Percentiles rank a stretch among this genome's conserved stretches.
phyloP scores from a whole-genome alignment of 345 rosid genomes.

The Heritiera fomes region DNA sequence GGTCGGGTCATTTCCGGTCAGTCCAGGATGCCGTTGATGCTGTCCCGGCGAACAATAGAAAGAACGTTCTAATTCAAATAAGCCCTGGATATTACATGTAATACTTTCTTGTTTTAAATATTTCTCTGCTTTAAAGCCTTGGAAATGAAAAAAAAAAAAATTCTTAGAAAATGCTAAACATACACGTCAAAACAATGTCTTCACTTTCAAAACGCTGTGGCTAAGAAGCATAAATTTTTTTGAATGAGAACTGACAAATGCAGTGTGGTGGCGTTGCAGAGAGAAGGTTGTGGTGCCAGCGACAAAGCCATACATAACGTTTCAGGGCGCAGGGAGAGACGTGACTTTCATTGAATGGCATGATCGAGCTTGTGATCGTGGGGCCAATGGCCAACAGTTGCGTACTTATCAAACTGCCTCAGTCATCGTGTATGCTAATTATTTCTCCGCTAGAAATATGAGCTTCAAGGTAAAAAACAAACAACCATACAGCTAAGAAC shows the following conservation, averaged over 20 bases:
- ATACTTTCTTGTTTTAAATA: neutral
- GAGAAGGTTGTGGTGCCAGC: conserved; percentile 92
- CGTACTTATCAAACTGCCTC: conserved; percentile 94
- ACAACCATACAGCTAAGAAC: neutral
- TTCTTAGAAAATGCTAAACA: neutral
- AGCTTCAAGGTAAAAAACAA: conserved; percentile 66
- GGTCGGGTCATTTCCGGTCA: conserved; percentile 63
- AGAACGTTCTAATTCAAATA: conserved; percentile 61
- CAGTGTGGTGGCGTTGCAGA: conserved; percentile 35
- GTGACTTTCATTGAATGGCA: conserved; percentile 93
- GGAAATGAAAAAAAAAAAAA: neutral
- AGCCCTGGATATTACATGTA: conserved; percentile 79
- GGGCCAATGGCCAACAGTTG: conserved; percentile 75
- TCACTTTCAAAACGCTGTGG: neutral
- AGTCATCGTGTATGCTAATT: conserved; percentile 77
- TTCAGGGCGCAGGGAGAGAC: conserved; percentile 84
- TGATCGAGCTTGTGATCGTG: conserved; percentile 88
- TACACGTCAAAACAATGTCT: neutral
- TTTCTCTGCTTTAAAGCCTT: neutral
- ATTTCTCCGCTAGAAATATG: conserved; percentile 85
- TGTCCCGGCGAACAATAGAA: conserved; percentile 59
- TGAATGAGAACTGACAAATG: neutral
- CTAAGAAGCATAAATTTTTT: neutral
- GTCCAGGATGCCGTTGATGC: conserved; percentile 88
- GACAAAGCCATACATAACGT: conserved; percentile 78